Conservation (phyloP, 768 basidiomycete genomes). For the Tulasnella sp. region DNA sequence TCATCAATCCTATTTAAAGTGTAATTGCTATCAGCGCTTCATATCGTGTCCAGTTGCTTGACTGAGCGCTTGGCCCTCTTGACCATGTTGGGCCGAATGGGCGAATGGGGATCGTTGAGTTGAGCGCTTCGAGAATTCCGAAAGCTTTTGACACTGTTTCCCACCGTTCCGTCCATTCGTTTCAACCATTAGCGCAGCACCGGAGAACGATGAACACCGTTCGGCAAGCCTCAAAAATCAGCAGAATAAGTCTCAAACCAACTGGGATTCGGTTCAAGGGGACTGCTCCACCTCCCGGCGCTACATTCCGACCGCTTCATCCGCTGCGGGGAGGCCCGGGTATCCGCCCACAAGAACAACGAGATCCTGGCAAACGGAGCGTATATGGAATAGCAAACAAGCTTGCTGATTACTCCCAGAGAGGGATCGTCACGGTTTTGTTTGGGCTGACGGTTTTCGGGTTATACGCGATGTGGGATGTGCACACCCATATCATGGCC, state of each 20-base stretch:
- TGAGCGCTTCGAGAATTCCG: background rate
- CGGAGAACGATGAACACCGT: background rate
- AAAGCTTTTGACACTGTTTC: slow-evolving; percentile 3
- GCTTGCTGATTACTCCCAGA: slow-evolving; percentile 9
- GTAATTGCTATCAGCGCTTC: background rate
- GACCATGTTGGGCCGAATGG: background rate
- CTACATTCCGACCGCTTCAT: slow-evolving; percentile 12
- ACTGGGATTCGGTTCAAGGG: background rate
- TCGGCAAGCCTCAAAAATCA: background rate
- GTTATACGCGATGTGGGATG: slow-evolving; percentile 12
- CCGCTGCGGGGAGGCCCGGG: slow-evolving; percentile 16
- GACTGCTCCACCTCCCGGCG: slow-evolving; percentile 8
- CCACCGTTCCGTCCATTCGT: background rate
- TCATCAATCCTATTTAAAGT: background rate
- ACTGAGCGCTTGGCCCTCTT: background rate
- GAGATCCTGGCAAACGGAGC: background rate
- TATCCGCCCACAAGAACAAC: background rate
- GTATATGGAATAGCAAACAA: background rate
- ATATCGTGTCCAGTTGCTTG: background rate
- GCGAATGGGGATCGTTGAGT: background rate
- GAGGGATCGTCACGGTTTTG: slow-evolving; percentile 13
- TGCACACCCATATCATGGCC: slow-evolving; percentile 17
- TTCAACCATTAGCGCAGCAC: background rate
- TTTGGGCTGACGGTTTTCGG: slow-evolving; percentile 9
- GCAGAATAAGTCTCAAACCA: background rate